Conservation (phyloP, 192 early-diverging fungal genomes). For the Podila epicladia region DNA sequence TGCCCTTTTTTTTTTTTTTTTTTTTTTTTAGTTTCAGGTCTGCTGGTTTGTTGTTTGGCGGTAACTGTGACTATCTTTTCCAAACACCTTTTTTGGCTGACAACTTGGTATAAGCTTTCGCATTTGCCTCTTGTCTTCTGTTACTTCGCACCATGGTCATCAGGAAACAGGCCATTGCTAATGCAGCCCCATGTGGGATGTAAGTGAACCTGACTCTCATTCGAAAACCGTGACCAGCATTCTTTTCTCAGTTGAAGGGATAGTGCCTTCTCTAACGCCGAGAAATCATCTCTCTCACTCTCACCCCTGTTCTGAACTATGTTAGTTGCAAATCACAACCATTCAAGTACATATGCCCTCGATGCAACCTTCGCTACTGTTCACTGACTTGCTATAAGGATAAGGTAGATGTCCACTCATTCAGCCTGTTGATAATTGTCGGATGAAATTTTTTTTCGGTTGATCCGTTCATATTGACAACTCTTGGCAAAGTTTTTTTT, state of each 20-base stretch:
- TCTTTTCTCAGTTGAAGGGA: neutral
- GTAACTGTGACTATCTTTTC: neutral
- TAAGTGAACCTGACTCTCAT: slow-evolving; percentile 2
- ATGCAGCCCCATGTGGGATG: slow-evolving; percentile 39
- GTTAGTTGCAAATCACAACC: slow-evolving; percentile 64
- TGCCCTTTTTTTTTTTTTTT: too few relatives aligned
- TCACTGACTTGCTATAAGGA: slow-evolving; percentile 71
- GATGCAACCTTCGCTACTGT: slow-evolving; percentile 75
- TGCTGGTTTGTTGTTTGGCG: too few relatives aligned
- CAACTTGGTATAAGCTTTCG: neutral
- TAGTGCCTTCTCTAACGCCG: neutral
- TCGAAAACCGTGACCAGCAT: neutral
- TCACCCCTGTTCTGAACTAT: neutral
- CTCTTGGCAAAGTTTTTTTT: slow-evolving; percentile 12
- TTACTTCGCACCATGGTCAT: slow-evolving; percentile 27
- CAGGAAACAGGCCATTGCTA: slow-evolving; percentile 22
- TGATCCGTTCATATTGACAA: too few relatives aligned
- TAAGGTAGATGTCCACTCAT: slow-evolving; percentile 29
- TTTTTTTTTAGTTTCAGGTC: too few relatives aligned
- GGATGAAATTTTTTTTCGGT: too few relatives aligned
- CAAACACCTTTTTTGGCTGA: neutral
- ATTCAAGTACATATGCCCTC: slow-evolving; percentile 72
- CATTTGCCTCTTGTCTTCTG: neutral
- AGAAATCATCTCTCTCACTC: neutral
- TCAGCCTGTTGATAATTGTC: too few relatives aligned